A percentile compares a stretch with the other conserved stretches of the same genome.
These are phyloP conservation scores for Lipomyces chichibuensis DNA, from an alignment of 805 yeast genomes.

Conservation along the genomic window DNA sequence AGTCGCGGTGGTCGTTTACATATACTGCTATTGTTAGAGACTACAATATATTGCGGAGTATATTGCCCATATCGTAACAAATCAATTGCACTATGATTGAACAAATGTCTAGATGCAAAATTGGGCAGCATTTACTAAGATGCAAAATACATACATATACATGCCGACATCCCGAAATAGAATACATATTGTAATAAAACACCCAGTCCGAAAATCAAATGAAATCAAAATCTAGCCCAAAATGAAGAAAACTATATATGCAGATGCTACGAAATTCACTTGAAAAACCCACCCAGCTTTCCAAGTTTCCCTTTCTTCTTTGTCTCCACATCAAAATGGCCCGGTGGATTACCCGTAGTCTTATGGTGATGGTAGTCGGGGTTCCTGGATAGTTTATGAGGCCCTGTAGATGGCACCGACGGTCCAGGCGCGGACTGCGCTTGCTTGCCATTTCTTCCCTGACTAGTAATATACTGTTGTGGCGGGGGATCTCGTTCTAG, in stretches of 20 bases:
- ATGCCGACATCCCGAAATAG: neutral
- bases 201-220: neutral
- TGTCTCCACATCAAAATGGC: conserved; percentile 29
- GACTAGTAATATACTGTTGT: conserved; percentile 1
- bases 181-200: neutral
- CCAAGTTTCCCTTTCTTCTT: conserved; percentile 25
- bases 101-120: neutral
- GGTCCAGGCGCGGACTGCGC: conserved; percentile 6
- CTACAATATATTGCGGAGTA: too few species aligned
- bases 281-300: conserved; percentile 13
- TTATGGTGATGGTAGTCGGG: conserved; percentile 29
- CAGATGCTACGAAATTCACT: neutral
- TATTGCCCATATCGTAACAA: neutral
- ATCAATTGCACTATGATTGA: neutral
- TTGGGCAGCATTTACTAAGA: neutral
- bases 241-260: neutral
- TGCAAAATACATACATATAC: neutral
- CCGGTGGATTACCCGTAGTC: conserved; percentile 30
- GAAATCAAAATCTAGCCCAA: neutral
- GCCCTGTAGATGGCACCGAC: conserved; percentile 28
- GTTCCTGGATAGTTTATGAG: conserved; percentile 28
- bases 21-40: too few species aligned
- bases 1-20: neutral
- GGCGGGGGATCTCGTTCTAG: conserved; percentile 39
- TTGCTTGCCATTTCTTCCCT: conserved; percentile 7